A percentile compares a stretch with the other conserved stretches of the same genome.
These are phyloP conservation scores for Diaporthe destruens DNA, from an alignment of 2,329 filamentous ascomycete species.

Conservation along the genomic window DNA sequence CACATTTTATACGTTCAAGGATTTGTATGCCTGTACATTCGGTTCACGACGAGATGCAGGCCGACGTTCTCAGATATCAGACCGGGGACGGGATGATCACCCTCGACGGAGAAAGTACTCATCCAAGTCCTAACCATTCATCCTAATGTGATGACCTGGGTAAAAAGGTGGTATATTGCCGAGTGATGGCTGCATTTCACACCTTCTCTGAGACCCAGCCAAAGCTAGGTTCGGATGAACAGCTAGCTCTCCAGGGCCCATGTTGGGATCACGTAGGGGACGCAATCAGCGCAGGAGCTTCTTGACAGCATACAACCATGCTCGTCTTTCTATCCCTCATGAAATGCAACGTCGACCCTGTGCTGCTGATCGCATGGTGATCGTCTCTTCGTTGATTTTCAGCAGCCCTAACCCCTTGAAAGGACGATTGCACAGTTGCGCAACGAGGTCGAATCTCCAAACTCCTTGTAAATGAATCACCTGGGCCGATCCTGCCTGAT, in stretches of 20 bases:
- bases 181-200: not conserved
- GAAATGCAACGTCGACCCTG: not conserved
- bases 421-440: slow-evolving; percentile 29
- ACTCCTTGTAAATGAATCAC: slow-evolving; percentile 39
- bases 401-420: not conserved
- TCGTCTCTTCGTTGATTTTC: slow-evolving; percentile 20
- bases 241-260: not conserved
- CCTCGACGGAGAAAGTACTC: not conserved
- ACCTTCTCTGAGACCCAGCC: not conserved
- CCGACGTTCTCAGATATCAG: not conserved
- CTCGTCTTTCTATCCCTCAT: not conserved
- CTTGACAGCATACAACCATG: not conserved
- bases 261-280: not conserved
- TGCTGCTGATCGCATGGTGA: slow-evolving; percentile 4
- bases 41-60: not conserved
- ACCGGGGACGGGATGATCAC: not conserved
- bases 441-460: slow-evolving; percentile 34
- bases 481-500: slow-evolving; percentile 36
- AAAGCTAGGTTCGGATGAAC: not conserved
- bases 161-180: not conserved
- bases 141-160: not conserved
- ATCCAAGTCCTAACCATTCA: not conserved
- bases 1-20: no score
- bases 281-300: not conserved
- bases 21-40: not conserved